Evolutionary conservation across 306 rosid species (phyloP).

Genomic region (Chamaecrista fasciculata): DNA sequence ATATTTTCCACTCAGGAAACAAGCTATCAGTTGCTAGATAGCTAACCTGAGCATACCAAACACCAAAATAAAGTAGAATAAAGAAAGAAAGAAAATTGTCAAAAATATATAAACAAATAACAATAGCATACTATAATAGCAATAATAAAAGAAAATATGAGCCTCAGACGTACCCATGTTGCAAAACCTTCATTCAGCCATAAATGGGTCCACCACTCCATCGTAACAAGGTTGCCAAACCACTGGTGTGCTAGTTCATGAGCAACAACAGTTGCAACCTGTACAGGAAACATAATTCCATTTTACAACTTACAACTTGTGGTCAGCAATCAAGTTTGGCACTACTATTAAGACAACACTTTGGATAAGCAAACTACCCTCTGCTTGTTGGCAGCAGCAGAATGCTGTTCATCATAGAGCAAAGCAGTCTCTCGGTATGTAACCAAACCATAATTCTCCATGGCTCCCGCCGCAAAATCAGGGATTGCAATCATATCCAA

Average conservation of each 20-base stretch:
- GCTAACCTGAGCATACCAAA: slow-evolving; percentile 64
- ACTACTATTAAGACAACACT: slow-evolving; percentile 21
- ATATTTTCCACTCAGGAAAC: slow-evolving; percentile 93
- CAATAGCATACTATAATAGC: slow-evolving; percentile 1
- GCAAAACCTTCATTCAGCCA: slow-evolving; percentile 99
- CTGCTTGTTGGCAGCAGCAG: slow-evolving; percentile 90
- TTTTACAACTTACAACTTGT: slow-evolving; percentile 16
- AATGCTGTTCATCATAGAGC: slow-evolving; percentile 83
- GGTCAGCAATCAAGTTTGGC: slow-evolving; percentile 9
- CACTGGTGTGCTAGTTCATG: slow-evolving; percentile 98
- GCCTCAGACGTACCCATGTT: slow-evolving; percentile 70
- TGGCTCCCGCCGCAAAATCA: slow-evolving; percentile 96
- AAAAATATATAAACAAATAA: not conserved
- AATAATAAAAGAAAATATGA: slow-evolving; percentile 10
- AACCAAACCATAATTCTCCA: slow-evolving; percentile 97
- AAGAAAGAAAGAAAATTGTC: too few relatives aligned
- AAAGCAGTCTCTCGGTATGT: slow-evolving; percentile 92
- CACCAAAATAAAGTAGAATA: not conserved
- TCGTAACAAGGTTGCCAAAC: slow-evolving; percentile 97
- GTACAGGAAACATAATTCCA: slow-evolving; percentile 31
- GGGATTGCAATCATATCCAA: slow-evolving; percentile 97
- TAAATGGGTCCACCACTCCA: slow-evolving; percentile 99
- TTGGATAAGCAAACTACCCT: slow-evolving; percentile 51
- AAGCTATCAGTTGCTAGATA: slow-evolving; percentile 82
- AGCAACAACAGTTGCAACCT: slow-evolving; percentile 91